phyloP scores from a whole-genome alignment of 192 early-diverging fungal genomes.

The Podila clonocystis region DNA sequence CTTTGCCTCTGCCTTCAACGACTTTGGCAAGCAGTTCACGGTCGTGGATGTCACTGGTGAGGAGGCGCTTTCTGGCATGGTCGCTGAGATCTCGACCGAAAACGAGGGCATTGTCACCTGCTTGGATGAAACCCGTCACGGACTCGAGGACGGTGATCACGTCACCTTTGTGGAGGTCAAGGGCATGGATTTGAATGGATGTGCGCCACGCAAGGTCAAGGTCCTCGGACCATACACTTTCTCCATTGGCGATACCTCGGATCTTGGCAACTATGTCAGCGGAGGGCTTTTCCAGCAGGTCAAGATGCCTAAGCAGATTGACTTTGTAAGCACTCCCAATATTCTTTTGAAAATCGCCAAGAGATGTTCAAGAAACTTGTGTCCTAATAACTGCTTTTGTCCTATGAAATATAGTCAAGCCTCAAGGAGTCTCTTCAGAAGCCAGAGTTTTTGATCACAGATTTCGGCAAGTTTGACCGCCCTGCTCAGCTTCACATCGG shows the following conservation, averaged over 20 bases:
- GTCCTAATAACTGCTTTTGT: not conserved
- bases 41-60: slow-evolving; percentile 94
- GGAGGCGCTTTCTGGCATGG: slow-evolving; percentile 91
- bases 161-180: slow-evolving; percentile 94
- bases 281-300: slow-evolving; percentile 98
- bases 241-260: slow-evolving; percentile 91
- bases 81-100: slow-evolving; percentile 82
- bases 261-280: slow-evolving; percentile 76
- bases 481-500: slow-evolving; percentile 91
- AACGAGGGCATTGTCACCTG: slow-evolving; percentile 91
- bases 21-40: slow-evolving; percentile 92
- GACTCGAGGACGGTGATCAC: slow-evolving; percentile 96
- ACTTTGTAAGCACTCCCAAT: slow-evolving; percentile 73
- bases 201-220: slow-evolving; percentile 82
- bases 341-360: too few species aligned
- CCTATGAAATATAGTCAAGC: slow-evolving; percentile 57
- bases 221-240: slow-evolving; percentile 97
- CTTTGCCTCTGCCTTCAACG: slow-evolving; percentile 95
- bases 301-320: slow-evolving; percentile 86
- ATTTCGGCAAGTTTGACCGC: slow-evolving; percentile 99
- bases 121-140: slow-evolving; percentile 96
- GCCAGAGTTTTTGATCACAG: slow-evolving; percentile 89
- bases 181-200: slow-evolving; percentile 92
- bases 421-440: slow-evolving; percentile 78
- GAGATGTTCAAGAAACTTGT: not conserved